Percentiles rank a stretch among this genome's conserved stretches.
These are phyloP conservation scores for Coemansia sp. DNA, from an alignment of 192 early-diverging fungal genomes.

Conservation along the genomic window DNA sequence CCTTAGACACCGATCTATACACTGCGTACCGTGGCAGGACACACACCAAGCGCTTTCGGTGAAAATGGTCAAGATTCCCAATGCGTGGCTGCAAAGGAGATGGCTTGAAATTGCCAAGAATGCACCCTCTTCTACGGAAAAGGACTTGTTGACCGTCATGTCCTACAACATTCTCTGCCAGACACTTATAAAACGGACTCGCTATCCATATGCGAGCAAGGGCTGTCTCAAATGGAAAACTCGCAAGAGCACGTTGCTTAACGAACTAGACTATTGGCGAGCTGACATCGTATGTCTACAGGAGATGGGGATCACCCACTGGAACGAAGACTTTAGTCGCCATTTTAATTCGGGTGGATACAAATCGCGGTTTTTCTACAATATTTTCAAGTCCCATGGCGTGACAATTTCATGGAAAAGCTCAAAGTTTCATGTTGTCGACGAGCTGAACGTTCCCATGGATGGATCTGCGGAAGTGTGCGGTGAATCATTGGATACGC, in stretches of 20 bases:
- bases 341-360: conserved; percentile 36
- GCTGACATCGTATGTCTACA: conserved; percentile 65
- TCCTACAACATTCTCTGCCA: conserved; percentile 66
- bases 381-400: conserved; percentile 37
- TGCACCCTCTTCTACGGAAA: background rate
- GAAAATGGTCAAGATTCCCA: conserved; percentile 18
- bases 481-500: conserved; percentile 38
- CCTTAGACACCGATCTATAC: background rate
- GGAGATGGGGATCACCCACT: conserved; percentile 56
- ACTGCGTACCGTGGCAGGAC: background rate
- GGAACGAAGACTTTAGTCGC: conserved; percentile 24
- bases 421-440: conserved; percentile 26
- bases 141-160: conserved; percentile 56
- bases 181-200: conserved; percentile 54
- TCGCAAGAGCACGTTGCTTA: conserved; percentile 50
- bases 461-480: conserved; percentile 29
- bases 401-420: conserved; percentile 47
- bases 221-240: conserved; percentile 59
- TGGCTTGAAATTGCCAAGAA: conserved; percentile 31
- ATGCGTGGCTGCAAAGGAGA: conserved; percentile 25
- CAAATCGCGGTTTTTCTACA: conserved; percentile 37
- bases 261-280: conserved; percentile 49
- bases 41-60: background rate
- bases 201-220: conserved; percentile 62
- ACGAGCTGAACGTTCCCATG: conserved; percentile 26